phyloP scores from a whole-genome alignment of 306 rosid species.

The Corylus heterophylla region DNA sequence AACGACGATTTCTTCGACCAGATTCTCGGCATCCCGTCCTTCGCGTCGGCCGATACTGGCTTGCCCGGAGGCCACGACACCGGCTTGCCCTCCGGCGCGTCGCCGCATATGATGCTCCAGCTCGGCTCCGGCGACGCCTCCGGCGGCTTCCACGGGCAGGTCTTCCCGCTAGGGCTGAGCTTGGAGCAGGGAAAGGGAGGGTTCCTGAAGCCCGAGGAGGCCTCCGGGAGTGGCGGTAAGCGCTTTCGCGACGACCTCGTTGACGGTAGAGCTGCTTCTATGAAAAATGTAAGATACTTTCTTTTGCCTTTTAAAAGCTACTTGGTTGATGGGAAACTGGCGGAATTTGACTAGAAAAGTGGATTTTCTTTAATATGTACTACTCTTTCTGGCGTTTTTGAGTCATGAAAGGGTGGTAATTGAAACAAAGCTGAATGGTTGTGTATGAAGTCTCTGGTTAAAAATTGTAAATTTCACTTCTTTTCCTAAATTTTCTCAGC shows the following conservation, averaged over 20 bases:
- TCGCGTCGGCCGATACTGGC: conserved; percentile 60
- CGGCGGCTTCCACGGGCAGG: conserved; percentile 58
- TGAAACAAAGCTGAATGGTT: conserved; percentile 19
- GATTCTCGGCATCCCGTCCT: conserved; percentile 73
- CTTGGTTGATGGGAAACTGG: neutral
- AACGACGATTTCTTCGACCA: conserved; percentile 91
- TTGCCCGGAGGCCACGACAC: conserved; percentile 44
- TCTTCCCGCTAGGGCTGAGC: conserved; percentile 82
- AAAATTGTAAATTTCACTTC: neutral
- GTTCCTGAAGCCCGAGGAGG: conserved; percentile 76
- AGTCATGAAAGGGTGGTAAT: neutral
- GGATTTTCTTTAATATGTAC: neutral
- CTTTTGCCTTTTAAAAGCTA: conserved; percentile 2
- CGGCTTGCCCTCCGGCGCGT: conserved; percentile 38
- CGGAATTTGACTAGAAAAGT: neutral
- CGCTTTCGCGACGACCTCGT: conserved; percentile 72
- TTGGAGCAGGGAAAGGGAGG: conserved; percentile 79
- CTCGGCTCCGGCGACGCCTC: conserved; percentile 71
- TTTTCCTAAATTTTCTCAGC: neutral
- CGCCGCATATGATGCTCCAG: conserved; percentile 76
- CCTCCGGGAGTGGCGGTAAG: conserved; percentile 82
- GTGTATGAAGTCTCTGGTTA: neutral
- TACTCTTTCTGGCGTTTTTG: neutral
- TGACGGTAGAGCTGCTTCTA: conserved; percentile 54
- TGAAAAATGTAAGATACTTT: conserved; percentile 61